Percentiles rank a stretch among this genome's conserved stretches.
These are phyloP conservation scores for Neopestalotiopsis clavispora DNA, from an alignment of 2,329 filamentous ascomycete genomes.

Conservation along the genomic window DNA sequence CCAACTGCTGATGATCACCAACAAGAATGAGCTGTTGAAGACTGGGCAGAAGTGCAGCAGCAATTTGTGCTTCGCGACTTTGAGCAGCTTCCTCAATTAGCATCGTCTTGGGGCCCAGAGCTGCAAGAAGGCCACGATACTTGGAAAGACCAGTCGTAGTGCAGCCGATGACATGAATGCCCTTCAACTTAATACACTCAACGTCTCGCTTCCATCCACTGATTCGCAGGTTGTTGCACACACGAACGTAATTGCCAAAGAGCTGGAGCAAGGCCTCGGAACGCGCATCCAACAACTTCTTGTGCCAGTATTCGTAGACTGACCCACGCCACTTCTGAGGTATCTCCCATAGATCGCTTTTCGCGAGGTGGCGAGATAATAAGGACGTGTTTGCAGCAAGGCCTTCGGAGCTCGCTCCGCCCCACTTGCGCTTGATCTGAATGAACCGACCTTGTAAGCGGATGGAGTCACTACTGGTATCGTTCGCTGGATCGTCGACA, in stretches of 20 bases:
- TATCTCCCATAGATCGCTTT: conserved; percentile 65
- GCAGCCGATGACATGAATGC: conserved; percentile 61
- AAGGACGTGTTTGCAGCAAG: conserved; percentile 27
- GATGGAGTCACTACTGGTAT: conserved; percentile 40
- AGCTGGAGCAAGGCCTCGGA: conserved; percentile 51
- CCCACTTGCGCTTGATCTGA: conserved; percentile 46
- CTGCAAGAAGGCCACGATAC: conserved; percentile 72
- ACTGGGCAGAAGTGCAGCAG: conserved; percentile 54
- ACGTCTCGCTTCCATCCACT: conserved; percentile 64
- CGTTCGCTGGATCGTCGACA: conserved; percentile 39
- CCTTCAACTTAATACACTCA: conserved; percentile 39
- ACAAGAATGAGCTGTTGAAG: conserved; percentile 63
- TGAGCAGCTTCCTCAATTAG: conserved; percentile 84
- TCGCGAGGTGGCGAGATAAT: conserved; percentile 42
- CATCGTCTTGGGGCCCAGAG: conserved; percentile 68
- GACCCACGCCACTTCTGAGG: conserved; percentile 58
- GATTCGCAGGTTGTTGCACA: conserved; percentile 58
- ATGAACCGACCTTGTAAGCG: conserved; percentile 51
- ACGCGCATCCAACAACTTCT: conserved; percentile 54
- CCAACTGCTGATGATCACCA: conserved; percentile 82
- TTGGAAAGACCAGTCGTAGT: conserved; percentile 85
- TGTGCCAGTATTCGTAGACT: conserved; percentile 70
- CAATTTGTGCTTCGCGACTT: conserved; percentile 67
- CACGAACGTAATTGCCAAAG: conserved; percentile 53
- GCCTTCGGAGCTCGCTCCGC: conserved; percentile 33